Evolutionary conservation across 2,329 filamentous ascomycete species (phyloP).

Genomic region (Fusarium sp.): DNA sequence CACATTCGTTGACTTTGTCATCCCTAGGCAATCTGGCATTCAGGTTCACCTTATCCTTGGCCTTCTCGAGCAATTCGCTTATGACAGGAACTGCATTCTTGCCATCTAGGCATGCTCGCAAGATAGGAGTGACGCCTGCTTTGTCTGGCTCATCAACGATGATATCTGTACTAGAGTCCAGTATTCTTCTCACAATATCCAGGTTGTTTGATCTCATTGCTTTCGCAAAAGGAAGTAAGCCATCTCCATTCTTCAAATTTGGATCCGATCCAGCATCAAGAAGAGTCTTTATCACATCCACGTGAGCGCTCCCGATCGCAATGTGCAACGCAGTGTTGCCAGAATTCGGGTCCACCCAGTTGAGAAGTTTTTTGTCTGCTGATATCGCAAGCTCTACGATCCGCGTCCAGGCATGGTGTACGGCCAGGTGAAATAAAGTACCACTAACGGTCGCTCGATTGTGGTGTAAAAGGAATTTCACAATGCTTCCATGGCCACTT

Average conservation of each 20-base stretch:
- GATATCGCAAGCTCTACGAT: background rate
- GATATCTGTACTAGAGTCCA: background rate
- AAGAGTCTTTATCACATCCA: background rate
- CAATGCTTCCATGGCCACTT: background rate
- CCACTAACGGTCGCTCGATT: background rate
- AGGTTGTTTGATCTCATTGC: background rate
- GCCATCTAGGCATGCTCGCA: background rate
- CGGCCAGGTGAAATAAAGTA: accelerated
- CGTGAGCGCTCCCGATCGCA: background rate
- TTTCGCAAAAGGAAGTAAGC: background rate
- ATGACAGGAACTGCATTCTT: background rate
- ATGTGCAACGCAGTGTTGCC: background rate
- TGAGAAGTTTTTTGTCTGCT: background rate
- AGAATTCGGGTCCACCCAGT: background rate
- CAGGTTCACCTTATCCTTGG: background rate
- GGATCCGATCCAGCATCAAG: background rate
- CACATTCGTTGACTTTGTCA: background rate
- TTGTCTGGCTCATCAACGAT: background rate
- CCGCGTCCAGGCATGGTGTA: accelerated
- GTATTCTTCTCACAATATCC: accelerated
- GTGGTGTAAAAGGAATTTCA: background rate
- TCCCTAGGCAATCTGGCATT: background rate
- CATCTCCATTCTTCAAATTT: background rate
- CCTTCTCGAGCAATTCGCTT: background rate
- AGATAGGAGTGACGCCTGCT: background rate